These are phyloP conservation scores for Globisporangium cystogenes DNA, from an alignment of 352 stramenopile genomes.

Conservation along the genomic window DNA sequence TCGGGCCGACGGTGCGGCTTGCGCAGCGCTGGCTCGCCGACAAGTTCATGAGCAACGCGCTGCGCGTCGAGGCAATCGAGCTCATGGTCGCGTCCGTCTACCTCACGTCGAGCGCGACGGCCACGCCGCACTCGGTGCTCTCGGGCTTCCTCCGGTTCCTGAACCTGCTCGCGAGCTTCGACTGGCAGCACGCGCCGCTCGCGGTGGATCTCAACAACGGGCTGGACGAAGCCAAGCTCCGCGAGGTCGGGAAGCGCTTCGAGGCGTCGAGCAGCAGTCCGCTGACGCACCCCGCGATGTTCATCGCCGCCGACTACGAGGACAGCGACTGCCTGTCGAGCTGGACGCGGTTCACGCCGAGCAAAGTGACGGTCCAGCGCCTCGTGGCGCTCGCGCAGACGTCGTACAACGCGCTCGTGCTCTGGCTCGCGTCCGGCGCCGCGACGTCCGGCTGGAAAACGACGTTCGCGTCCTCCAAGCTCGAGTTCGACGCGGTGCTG, in stretches of 20 bases:
- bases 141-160: conserved; percentile 80
- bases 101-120: conserved; percentile 35
- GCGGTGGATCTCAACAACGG: conserved; percentile 67
- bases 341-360: conserved; percentile 64
- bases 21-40: conserved; percentile 75
- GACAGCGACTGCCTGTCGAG: conserved; percentile 74
- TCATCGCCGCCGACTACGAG: conserved; percentile 77
- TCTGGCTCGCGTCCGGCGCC: conserved; percentile 53
- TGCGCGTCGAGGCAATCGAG: conserved; percentile 71
- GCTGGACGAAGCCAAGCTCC: conserved; percentile 52
- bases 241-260: conserved; percentile 71
- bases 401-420: conserved; percentile 46
- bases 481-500: conserved; percentile 63
- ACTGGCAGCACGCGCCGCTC: conserved; percentile 71
- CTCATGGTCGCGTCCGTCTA: conserved; percentile 78
- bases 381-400: conserved; percentile 52
- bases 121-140: conserved; percentile 63
- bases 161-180: conserved; percentile 58
- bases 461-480: conserved; percentile 44
- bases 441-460: conserved; percentile 57
- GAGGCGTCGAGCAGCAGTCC: conserved; percentile 58
- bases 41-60: conserved; percentile 67
- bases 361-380: conserved; percentile 61
- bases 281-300: conserved; percentile 63
- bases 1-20: conserved; percentile 75